Evolutionary conservation across 495 filamentous ascomycete species (phyloP).

Genomic region (Aspergillus saccharolyticus): DNA sequence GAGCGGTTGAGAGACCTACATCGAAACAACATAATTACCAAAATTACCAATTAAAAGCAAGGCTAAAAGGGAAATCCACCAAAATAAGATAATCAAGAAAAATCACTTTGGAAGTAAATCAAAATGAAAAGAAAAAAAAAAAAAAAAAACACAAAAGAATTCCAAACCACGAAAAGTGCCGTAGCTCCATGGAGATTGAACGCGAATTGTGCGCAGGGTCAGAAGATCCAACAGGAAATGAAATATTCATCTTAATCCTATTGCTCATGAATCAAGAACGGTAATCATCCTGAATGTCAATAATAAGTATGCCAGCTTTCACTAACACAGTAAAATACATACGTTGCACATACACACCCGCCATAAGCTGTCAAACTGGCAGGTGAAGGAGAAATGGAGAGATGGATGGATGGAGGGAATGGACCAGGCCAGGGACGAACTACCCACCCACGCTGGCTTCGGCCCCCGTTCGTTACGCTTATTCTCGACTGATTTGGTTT

Average conservation of each 20-base stretch:
- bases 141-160: no score
- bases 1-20: no score
- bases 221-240: conserved; percentile 5
- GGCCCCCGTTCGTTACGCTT: conserved; percentile 18
- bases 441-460: conserved; percentile 8
- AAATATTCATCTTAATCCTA: neutral
- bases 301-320: no score
- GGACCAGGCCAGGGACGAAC: conserved; percentile 5
- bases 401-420: no score
- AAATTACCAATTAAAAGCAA: no score
- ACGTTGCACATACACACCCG: neutral
- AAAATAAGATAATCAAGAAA: neutral
- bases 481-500: conserved; percentile 17
- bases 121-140: conserved; percentile 1
- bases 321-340: neutral
- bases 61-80: neutral
- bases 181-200: conserved; percentile 5
- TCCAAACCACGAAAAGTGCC: no score
- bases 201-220: neutral
- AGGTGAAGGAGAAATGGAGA: no score
- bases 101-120: neutral
- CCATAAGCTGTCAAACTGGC: conserved; percentile 16
- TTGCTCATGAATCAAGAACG: neutral
- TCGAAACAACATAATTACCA: no score
- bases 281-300: no score